Conservation (phyloP, 1,139 yeast genomes). For the Geotrichum fermentans region DNA sequence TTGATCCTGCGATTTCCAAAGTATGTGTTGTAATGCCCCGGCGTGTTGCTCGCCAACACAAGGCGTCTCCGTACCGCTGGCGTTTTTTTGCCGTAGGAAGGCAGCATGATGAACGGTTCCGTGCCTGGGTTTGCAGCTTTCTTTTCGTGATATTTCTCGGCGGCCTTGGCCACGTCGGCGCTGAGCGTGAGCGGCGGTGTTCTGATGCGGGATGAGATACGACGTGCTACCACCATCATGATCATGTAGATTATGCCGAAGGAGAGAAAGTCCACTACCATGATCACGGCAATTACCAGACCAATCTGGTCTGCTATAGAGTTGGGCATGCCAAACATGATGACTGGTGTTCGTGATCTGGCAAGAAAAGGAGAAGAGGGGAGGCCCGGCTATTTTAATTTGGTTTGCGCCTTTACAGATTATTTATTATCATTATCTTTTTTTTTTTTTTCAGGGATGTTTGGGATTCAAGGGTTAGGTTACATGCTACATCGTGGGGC, state of each 20-base stretch:
- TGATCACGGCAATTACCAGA: constrained; percentile 14
- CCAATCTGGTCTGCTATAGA: constrained; percentile 6
- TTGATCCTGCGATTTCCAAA: constrained; percentile 17
- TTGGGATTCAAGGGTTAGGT: neutral
- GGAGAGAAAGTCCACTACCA: constrained; percentile 17
- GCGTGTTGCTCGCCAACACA: constrained; percentile 47
- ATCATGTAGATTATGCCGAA: constrained; percentile 13
- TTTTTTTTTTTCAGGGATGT: neutral
- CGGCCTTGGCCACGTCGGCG: constrained; percentile 10
- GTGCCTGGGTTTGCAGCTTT: neutral
- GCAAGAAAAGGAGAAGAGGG: no score
- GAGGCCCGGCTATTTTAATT: no score
- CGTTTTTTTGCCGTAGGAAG: constrained; percentile 30
- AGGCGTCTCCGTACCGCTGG: constrained; percentile 51
- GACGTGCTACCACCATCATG: neutral
- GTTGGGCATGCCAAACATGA: neutral
- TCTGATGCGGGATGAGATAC: constrained; percentile 27
- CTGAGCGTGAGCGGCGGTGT: constrained; percentile 28
- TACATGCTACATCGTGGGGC: neutral
- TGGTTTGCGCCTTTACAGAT: no score
- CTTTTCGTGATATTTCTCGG: constrained; percentile 4
- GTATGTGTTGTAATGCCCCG: constrained; percentile 43
- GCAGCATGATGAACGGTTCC: constrained; percentile 13
- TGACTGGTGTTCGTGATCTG: neutral
- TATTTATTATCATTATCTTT: no score